These are phyloP conservation scores for Agastache rugosa DNA, from an alignment of 257 asterid species.

Conservation along the genomic window DNA sequence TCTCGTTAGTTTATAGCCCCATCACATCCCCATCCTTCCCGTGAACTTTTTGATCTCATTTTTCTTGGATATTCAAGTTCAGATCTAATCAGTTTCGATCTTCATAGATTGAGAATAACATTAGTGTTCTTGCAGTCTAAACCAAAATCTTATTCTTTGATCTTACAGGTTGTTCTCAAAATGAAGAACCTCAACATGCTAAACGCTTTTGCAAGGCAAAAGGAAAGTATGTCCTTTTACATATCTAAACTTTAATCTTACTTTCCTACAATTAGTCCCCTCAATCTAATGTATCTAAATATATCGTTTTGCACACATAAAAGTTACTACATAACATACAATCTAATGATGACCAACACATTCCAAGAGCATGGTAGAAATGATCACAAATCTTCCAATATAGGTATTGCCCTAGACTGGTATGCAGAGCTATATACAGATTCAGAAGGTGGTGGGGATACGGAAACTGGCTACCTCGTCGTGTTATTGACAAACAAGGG, in stretches of 20 bases:
- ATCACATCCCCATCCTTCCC: not conserved
- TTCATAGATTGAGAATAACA: not conserved
- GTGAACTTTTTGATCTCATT: not conserved
- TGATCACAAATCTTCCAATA: not conserved
- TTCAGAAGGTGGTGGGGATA: conserved; percentile 54
- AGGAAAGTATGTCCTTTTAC: conserved; percentile 61
- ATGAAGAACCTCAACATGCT: conserved; percentile 68
- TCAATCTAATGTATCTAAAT: conserved; percentile 7
- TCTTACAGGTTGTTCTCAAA: conserved; percentile 70
- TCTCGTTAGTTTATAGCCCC: not conserved
- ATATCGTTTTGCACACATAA: not conserved
- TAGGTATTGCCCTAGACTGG: conserved; percentile 64
- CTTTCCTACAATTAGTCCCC: conserved; percentile 4
- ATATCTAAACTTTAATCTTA: not conserved
- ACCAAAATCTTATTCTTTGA: conserved; percentile 31
- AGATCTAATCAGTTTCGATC: not conserved
- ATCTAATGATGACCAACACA: not conserved
- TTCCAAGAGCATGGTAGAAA: conserved; percentile 12
- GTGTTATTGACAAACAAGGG: conserved; percentile 76
- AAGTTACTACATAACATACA: not conserved
- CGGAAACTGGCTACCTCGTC: conserved; percentile 65
- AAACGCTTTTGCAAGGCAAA: conserved; percentile 66
- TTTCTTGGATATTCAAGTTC: conserved; percentile 2
- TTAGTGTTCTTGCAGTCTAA: not conserved
- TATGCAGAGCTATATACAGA: conserved; percentile 74